phyloP scores from a whole-genome alignment of 345 rosid genomes.

The Pelargonium nanum region DNA sequence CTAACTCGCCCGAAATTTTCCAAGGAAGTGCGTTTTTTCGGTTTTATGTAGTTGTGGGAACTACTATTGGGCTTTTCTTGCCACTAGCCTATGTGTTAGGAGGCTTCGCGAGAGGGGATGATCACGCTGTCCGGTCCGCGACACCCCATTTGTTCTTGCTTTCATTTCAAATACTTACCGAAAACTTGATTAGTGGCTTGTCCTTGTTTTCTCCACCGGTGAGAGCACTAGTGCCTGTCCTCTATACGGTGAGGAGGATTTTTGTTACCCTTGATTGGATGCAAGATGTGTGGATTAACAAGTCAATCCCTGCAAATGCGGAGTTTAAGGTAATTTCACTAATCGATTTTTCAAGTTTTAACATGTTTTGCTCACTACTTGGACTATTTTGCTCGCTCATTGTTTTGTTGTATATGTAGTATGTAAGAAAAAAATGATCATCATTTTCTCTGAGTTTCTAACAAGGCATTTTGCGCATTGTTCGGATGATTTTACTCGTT shows the following conservation, averaged over 20 bases:
- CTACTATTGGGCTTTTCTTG: slow-evolving; percentile 68
- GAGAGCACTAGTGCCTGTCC: slow-evolving; percentile 71
- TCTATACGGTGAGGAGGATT: slow-evolving; percentile 66
- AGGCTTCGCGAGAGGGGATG: slow-evolving; percentile 89
- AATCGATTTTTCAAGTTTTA: not conserved
- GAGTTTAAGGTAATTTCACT: slow-evolving; percentile 29
- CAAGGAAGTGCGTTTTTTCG: slow-evolving; percentile 53
- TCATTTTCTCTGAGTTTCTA: too few relatives aligned
- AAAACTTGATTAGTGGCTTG: slow-evolving; percentile 64
- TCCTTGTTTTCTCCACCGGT: slow-evolving; percentile 76
- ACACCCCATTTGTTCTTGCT: slow-evolving; percentile 81
- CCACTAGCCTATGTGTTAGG: slow-evolving; percentile 83
- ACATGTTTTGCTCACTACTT: not conserved
- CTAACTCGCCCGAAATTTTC: slow-evolving; percentile 38
- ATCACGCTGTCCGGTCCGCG: slow-evolving; percentile 58
- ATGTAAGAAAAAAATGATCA: too few relatives aligned
- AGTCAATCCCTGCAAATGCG: slow-evolving; percentile 45
- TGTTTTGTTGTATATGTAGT: not conserved
- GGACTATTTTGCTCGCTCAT: not conserved
- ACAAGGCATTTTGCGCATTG: too few relatives aligned
- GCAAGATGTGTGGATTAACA: slow-evolving; percentile 59
- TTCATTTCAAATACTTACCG: slow-evolving; percentile 79
- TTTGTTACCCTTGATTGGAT: slow-evolving; percentile 68
- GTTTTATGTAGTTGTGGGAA: slow-evolving; percentile 54
- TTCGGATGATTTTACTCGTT: too few relatives aligned